Conservation (phyloP, 78 protist genomes). For the Guillardia theta region DNA sequence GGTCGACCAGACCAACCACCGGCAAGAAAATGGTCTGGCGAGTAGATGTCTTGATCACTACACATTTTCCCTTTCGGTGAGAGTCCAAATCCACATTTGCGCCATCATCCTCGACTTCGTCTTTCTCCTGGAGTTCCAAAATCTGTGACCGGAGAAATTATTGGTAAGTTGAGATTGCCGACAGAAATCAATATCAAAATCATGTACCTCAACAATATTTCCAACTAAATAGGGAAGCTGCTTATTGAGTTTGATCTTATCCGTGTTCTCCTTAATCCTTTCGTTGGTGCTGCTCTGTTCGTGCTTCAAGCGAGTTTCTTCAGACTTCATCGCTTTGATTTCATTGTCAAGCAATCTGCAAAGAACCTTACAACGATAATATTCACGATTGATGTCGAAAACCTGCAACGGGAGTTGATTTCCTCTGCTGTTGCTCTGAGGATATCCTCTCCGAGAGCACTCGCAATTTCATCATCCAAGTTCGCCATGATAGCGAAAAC, state of each 20-base stretch:
- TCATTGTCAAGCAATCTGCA: conserved; percentile 63
- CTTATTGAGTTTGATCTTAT: conserved; percentile 91
- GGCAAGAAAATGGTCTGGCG: conserved; percentile 89
- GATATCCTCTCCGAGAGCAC: not conserved
- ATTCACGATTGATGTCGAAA: not conserved
- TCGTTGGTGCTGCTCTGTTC: conserved; percentile 68
- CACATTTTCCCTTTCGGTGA: conserved; percentile 75
- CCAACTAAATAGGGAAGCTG: conserved; percentile 97
- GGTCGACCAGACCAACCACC: conserved; percentile 95
- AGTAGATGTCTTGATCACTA: conserved; percentile 90
- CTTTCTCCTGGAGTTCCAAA: conserved; percentile 67
- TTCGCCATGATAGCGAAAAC: too few species aligned
- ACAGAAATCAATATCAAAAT: not conserved
- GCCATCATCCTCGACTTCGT: conserved; percentile 73
- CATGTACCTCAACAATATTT: conserved; percentile 91
- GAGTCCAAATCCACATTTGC: conserved; percentile 66
- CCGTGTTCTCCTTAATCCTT: conserved; percentile 88
- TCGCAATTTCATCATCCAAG: not conserved
- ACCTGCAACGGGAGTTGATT: not conserved
- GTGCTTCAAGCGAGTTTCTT: conserved; percentile 46
- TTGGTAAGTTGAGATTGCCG: not conserved
- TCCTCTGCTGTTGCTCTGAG: not conserved
- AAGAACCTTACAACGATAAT: not conserved
- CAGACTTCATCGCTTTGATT: conserved; percentile 47
- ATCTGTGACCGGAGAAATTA: conserved; percentile 6